Percentiles rank a stretch among this genome's conserved stretches.
Conservation (phyloP, 202 grass and related monocot species). For the Schoenoplectus triqueter region DNA sequence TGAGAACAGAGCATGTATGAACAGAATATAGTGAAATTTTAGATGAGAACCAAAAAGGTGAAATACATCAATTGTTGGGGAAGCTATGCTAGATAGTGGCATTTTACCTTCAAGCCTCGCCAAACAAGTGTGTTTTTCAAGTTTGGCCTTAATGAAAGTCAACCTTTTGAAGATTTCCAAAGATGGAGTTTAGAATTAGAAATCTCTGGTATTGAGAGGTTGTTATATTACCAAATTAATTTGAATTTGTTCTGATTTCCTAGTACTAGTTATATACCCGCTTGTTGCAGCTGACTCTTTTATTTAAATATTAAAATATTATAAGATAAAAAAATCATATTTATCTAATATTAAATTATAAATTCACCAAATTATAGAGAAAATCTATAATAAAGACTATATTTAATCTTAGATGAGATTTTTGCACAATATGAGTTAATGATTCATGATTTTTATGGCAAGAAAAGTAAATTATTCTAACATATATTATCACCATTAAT, state of each 20-base stretch:
- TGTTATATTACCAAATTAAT: neutral
- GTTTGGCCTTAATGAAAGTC: slow-evolving; percentile 1
- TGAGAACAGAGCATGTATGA: slow-evolving; percentile 24
- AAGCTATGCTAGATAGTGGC: slow-evolving; percentile 19
- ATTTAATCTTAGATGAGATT: too few relatives aligned
- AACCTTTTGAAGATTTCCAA: slow-evolving; percentile 4
- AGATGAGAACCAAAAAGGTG: neutral
- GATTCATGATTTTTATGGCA: too few relatives aligned
- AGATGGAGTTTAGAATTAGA: neutral
- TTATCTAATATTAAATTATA: too few relatives aligned
- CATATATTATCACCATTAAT: too few relatives aligned
- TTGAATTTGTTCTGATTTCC: neutral
- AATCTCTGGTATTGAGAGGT: neutral
- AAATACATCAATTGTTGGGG: neutral
- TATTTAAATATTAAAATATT: too few relatives aligned
- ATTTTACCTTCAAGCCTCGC: slow-evolving; percentile 28
- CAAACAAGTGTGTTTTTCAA: slow-evolving; percentile 17
- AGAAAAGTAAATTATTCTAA: too few relatives aligned
- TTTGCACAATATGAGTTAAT: too few relatives aligned
- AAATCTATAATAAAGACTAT: too few relatives aligned
- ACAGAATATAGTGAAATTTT: slow-evolving; percentile 36
- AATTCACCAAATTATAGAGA: too few relatives aligned
- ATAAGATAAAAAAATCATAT: too few relatives aligned
- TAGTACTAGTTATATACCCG: too few relatives aligned
- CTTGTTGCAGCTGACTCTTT: too few relatives aligned